These are phyloP conservation scores for Skeletonema menzelii DNA, from an alignment of 108 stramenopile species.

Conservation along the genomic window DNA sequence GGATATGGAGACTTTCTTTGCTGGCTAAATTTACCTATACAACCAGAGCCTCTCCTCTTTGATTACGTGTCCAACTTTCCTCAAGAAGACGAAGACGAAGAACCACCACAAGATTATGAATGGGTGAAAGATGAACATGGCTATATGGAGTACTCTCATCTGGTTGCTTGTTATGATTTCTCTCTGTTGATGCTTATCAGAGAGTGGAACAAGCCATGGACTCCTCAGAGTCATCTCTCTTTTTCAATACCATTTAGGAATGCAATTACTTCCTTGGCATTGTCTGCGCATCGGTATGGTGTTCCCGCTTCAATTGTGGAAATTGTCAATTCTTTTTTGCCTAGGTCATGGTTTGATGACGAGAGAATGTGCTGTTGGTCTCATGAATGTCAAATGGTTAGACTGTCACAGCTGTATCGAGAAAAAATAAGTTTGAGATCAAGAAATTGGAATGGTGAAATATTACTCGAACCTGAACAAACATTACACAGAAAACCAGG, in stretches of 20 bases:
- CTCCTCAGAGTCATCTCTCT: slow-evolving; percentile 44
- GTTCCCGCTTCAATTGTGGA: slow-evolving; percentile 45
- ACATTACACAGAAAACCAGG: background rate
- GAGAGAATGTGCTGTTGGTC: slow-evolving; percentile 48
- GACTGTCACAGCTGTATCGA: slow-evolving; percentile 1
- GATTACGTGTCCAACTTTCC: slow-evolving; percentile 20
- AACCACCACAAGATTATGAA: slow-evolving; percentile 14
- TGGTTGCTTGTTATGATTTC: slow-evolving; percentile 47
- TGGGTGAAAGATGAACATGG: slow-evolving; percentile 46
- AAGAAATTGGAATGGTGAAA: slow-evolving; percentile 19
- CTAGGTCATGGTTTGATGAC: slow-evolving; percentile 54
- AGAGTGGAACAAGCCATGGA: slow-evolving; percentile 54
- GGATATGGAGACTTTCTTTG: slow-evolving; percentile 61
- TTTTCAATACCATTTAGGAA: slow-evolving; percentile 33
- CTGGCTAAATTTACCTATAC: slow-evolving; percentile 39
- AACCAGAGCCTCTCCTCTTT: slow-evolving; percentile 36
- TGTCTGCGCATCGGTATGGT: slow-evolving; percentile 47
- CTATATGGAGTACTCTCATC: slow-evolving; percentile 7
- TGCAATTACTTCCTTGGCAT: slow-evolving; percentile 30
- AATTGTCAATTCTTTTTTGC: slow-evolving; percentile 42
- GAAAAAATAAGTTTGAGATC: slow-evolving; percentile 18
- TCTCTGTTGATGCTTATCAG: slow-evolving; percentile 39
- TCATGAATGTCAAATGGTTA: slow-evolving; percentile 30
- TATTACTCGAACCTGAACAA: slow-evolving; percentile 1
- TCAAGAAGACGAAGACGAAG: slow-evolving; percentile 20